Base-by-base conservation (phyloP, 805 yeast genomes). In the Ogataea zsoltii region DNA sequence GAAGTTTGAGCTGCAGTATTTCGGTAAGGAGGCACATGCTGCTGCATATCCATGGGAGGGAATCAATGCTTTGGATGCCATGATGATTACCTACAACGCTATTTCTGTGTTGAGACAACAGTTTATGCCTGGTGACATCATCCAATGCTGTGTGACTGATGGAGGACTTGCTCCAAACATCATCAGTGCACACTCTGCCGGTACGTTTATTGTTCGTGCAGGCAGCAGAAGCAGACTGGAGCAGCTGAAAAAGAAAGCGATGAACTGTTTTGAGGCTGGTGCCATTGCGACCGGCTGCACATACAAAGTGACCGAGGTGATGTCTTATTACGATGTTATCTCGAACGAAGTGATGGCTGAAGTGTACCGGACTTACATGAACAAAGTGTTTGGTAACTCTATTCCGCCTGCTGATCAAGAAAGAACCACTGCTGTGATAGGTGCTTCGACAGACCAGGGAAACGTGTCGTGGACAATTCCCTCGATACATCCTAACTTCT, bases 281-380 rank as follows among this genome's bases (percentile, higher is more conserved):
- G 51, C 57, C 10, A 28, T 54, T 42, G 69, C 55, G 55, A 68
- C 55, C 58, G 72, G 46, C 48, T 66, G 60, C 63, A 62, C 41
- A 33, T 61, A 56, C 41, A 59, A 70, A 2, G 57, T 63, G 32
- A 64, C 61, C 38, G 67, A 63, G 45, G 54, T 55, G 10, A 51
- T 63, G 45, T 63, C 65, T 2, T 58, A 57, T 33, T 38, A 41
- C 29, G 62, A 58, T 34, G 42, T 58, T 36, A 38, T 57, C 15
- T 45, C 56, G 6, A 56, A 56, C 38, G 56, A 53, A 32, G 45
- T 48, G 6, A 46, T 56, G 55, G 48, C 51, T 29, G 50, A 47
- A 10, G 11, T 38, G 7, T 56, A 49, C 41, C 47, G 56, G 40
- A 25, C 43, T 4, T 48, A 48, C 37, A 52, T 52, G 54, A 54